Conservation (phyloP, 1,139 yeast species). For the Lodderomyces metapsilosis region DNA sequence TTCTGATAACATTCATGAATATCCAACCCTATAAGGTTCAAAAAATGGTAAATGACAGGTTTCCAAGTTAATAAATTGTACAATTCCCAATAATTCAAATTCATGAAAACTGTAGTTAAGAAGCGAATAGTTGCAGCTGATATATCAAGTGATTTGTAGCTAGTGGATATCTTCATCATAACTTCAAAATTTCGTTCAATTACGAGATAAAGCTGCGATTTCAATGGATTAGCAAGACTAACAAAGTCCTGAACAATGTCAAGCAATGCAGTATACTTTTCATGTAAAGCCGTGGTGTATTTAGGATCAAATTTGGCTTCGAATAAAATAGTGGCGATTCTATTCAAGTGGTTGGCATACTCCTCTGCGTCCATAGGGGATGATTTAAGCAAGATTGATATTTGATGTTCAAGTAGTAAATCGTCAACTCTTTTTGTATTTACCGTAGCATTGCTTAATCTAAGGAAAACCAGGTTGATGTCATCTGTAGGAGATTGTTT, state of each 20-base stretch:
- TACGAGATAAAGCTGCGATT: conserved; percentile 33
- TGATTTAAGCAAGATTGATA: conserved; percentile 28
- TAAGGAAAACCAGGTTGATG: background rate
- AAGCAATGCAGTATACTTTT: conserved; percentile 26
- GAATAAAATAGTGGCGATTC: conserved; percentile 28
- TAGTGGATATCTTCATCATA: conserved; percentile 35
- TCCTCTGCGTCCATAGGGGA: conserved; percentile 34
- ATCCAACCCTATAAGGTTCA: conserved; percentile 39
- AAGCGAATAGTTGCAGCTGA: conserved; percentile 39
- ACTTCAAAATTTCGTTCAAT: conserved; percentile 43
- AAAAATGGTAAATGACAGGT: conserved; percentile 44
- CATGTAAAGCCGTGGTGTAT: conserved; percentile 20
- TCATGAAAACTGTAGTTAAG: conserved; percentile 39
- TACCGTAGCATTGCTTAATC: conserved; percentile 1
- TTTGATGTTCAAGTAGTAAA: conserved; percentile 25
- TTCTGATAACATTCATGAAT: conserved; percentile 38
- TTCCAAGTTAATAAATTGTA: conserved; percentile 44
- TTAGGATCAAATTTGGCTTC: conserved; percentile 20
- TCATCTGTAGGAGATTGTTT: background rate
- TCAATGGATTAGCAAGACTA: conserved; percentile 27
- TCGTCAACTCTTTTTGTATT: conserved; percentile 4
- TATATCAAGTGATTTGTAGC: conserved; percentile 29
- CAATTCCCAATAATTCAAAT: conserved; percentile 46
- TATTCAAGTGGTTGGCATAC: conserved; percentile 39
- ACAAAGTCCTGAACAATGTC: conserved; percentile 25